Conservation (phyloP, 2,329 filamentous ascomycete species). For the Chaetomium olivaceum region DNA sequence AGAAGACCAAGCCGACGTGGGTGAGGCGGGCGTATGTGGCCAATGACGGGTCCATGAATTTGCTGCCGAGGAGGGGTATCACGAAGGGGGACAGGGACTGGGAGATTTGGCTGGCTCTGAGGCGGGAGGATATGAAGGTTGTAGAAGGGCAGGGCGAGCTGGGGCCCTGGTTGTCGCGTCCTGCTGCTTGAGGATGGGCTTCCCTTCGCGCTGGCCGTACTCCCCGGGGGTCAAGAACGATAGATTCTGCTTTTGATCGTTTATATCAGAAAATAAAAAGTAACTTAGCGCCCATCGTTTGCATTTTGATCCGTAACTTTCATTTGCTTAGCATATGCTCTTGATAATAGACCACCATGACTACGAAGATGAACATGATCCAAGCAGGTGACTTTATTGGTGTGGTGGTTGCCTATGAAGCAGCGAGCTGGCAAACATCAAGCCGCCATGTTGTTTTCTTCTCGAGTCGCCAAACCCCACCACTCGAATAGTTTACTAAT, state of each 20-base stretch:
- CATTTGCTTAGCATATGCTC: not conserved
- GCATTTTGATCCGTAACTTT: not conserved
- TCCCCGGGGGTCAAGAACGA: not conserved
- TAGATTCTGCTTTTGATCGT: not conserved
- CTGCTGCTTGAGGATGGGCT: not conserved
- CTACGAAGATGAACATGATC: too few relatives aligned
- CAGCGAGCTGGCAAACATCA: too few relatives aligned
- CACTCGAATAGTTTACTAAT: too few relatives aligned
- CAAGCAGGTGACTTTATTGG: too few relatives aligned
- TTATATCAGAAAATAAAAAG: not conserved
- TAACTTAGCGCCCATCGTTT: not conserved
- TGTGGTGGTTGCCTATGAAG: too few relatives aligned
- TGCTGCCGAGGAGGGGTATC: conserved; percentile 12
- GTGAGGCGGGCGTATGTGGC: conserved; percentile 18
- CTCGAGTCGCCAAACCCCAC: too few relatives aligned
- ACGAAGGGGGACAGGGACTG: conserved; percentile 19
- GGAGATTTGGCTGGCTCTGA: conserved; percentile 19
- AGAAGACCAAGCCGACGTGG: conserved; percentile 6
- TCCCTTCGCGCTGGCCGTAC: not conserved
- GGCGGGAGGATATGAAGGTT: conserved; percentile 16
- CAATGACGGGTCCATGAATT: conserved; percentile 2
- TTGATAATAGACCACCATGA: too few relatives aligned
- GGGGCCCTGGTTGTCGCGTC: not conserved
- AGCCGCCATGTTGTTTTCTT: too few relatives aligned
- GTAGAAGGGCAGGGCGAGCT: not conserved